Base-by-base conservation (phyloP, 768 basidiomycete species). In the Crassisporium funariophilum region DNA sequence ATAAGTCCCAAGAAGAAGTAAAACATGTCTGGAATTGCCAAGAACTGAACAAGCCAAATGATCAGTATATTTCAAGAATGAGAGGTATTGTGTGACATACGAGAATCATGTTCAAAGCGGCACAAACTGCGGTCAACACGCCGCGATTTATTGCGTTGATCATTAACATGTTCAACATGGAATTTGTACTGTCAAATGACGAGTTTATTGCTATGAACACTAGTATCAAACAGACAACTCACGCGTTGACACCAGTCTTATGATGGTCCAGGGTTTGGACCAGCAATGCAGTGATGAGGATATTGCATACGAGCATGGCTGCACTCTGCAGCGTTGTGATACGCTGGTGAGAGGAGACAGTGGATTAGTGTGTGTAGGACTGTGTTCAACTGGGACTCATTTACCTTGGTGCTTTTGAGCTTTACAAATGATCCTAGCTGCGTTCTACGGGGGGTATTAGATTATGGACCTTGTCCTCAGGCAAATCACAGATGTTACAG, bases 1-100 rank as follows among this genome's bases (percentile, higher is more conserved):
- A 55, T 41, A 6, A 58, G 38, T n/a, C 55, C 59, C n/a, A 61
- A 37, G 35, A 55, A 61, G 38, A 56, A 61, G 24, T 54, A 61
- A 31, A 56, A 58, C 4, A 50, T 61, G 10, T 44, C 40, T 13
- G 57, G 59, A 12, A 46, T 29, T 8, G 49, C 23, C 4, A 58
- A 27, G 25, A 61, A 61, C 59, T 61, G 22, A 17, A 15, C 7
- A 13, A 41, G 17, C n/a, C 45, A 13, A 12, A 27, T 36, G 11
- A 44, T 20, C 9, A 11, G 35, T 25, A 12, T 4, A 15, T 13
- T 31, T 22, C 33, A 15, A n/a, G 7, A 19, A 12, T 36, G 13
- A 15, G 21, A 13, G n/a, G n/a, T n/a, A n/a, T n/a, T n/a, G n/a
- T n/a, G n/a, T n/a, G n/a, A 38, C 51, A 36, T 8, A 54, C 59